Base-by-base conservation (phyloP, 2,329 filamentous ascomycete species). In the Fusarium stilboides region DNA sequence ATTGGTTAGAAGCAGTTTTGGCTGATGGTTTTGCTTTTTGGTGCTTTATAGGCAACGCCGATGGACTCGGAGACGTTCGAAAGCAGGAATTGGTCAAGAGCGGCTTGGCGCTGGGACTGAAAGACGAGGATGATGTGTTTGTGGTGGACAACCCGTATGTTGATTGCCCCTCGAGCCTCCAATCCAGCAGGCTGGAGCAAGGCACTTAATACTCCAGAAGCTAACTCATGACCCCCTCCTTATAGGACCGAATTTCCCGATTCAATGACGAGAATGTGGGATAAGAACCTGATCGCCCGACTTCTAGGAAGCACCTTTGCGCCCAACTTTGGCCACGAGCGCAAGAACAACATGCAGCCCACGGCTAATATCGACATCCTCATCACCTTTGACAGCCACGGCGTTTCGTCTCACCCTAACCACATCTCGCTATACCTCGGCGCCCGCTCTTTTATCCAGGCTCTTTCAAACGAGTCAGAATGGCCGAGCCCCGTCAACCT, bases 361-460 rank as follows among this genome's bases (percentile, higher is more conserved):
- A 80, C 80, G 2, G 82, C 85, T 51, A 85, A 83, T 53, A 93
- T 97, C 76, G 94, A 97, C 80, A 87, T 91, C 28, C 86, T 99
- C 72, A 85, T 99, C 70, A 99, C 96, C 31, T 99, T 99, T 77
- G 96, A 99, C 82, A 77, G 80, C n/a, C 69, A 81, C 49, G 96
- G 96, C 62, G 86, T 99, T 49, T 97, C 94, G 61, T 88, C 88
- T 43, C 96, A 99, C 80, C 94, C 94, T 22, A 99, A 99, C 83
- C 96, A 99, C 82, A 92, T 92, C 68, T 94, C 94, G 8, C 88
- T 98, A 10, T 94, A 94, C 82, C 87, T 92, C 78, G 96, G 95
- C 59, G 93, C 94, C 8, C 87, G 88, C 45, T 80, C 87, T 49
- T 98, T 97, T 78, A 79, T 97, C 55, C 82, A 85, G 52, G 80